phyloP scores from a whole-genome alignment of 495 filamentous ascomycete species.

The Penicillium cataractarum region DNA sequence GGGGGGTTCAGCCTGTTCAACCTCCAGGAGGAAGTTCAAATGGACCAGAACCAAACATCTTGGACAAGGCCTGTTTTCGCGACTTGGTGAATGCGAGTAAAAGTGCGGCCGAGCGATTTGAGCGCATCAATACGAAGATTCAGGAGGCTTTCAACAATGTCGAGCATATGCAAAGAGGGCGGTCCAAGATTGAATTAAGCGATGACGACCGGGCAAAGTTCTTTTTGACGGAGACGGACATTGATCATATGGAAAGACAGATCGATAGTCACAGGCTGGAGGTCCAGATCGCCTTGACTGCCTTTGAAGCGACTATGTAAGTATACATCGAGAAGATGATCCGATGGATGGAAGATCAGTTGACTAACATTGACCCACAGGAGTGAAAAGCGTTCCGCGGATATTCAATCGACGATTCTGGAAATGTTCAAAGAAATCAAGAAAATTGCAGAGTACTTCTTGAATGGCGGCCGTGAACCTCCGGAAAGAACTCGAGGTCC shows the following conservation, averaged over 20 bases:
- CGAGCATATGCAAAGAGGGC: neutral
- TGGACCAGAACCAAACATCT: neutral
- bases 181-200: neutral
- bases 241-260: neutral
- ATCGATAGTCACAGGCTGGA: neutral
- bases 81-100: neutral
- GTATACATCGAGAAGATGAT: neutral
- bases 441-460: neutral
- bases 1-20: neutral
- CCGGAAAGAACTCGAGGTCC: neutral
- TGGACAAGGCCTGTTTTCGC: neutral
- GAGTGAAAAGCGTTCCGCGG: neutral
- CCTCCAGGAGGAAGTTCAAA: neutral
- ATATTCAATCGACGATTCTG: neutral
- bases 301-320: neutral
- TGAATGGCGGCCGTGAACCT: neutral
- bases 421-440: conserved; percentile 1
- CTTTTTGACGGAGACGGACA: neutral
- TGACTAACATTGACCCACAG: neutral
- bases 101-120: neutral
- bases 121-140: neutral
- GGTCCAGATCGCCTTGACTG: neutral
- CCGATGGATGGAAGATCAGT: neutral
- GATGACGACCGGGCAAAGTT: neutral
- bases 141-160: neutral